A percentile compares a stretch with the other conserved stretches of the same genome.
phyloP scores from a whole-genome alignment of 1,139 yeast genomes.

The Blastobotrys illinoisensis region DNA sequence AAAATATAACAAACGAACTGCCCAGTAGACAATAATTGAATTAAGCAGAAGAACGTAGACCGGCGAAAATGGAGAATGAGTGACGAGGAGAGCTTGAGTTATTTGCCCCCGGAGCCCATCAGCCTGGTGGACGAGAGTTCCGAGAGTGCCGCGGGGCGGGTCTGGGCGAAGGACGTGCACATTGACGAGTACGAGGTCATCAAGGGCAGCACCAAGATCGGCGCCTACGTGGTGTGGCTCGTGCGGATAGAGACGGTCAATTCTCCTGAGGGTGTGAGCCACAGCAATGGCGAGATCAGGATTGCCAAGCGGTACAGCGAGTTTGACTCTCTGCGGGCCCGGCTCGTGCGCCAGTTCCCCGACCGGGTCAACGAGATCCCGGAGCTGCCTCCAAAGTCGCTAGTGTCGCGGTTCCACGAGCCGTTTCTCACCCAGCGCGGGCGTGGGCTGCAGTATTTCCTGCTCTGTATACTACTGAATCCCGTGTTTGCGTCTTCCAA shows the following conservation, averaged over 20 bases:
- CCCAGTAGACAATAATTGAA: too few species aligned
- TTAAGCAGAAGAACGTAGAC: background rate
- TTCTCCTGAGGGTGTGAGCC: background rate
- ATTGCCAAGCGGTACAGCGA: conserved; percentile 63
- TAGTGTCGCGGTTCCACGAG: conserved; percentile 45
- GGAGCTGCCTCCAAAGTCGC: conserved; percentile 60
- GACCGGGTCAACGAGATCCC: conserved; percentile 46
- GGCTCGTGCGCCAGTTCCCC: conserved; percentile 40
- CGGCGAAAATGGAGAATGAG: background rate
- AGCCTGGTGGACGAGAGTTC: conserved; percentile 21
- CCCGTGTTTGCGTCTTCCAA: conserved; percentile 49
- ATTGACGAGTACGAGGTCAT: conserved; percentile 40
- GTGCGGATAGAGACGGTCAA: conserved; percentile 37
- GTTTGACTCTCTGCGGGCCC: conserved; percentile 45
- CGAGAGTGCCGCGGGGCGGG: conserved; percentile 6
- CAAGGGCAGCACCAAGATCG: conserved; percentile 31
- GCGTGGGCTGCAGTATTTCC: conserved; percentile 67
- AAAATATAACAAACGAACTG: too few species aligned
- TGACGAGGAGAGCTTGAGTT: conserved; percentile 8
- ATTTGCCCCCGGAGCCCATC: conserved; percentile 21
- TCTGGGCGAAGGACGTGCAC: conserved; percentile 39
- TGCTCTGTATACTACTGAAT: conserved; percentile 60
- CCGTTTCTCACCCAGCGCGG: conserved; percentile 59
- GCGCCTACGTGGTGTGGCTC: conserved; percentile 40
- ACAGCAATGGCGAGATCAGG: conserved; percentile 28